These are phyloP conservation scores for Colletotrichum agaves DNA, from an alignment of 2,329 filamentous ascomycete species.

Conservation along the genomic window DNA sequence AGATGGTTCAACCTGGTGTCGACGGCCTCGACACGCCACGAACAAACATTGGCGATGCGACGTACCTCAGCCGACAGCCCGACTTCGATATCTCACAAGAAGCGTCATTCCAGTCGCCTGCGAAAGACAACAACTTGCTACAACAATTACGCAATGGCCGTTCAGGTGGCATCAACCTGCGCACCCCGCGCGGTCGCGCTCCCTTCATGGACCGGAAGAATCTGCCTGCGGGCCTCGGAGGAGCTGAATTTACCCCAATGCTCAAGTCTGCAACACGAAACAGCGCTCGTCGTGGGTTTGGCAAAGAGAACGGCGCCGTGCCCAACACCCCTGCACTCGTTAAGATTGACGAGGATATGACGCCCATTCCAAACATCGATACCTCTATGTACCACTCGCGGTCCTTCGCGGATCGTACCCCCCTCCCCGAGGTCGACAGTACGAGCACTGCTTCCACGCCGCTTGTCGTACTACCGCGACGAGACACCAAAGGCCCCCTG, in stretches of 20 bases:
- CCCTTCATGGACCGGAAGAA: constrained; percentile 79
- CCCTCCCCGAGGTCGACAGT: constrained; percentile 76
- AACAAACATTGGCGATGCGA: constrained; percentile 86
- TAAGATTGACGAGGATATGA: constrained; percentile 76
- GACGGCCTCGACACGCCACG: constrained; percentile 84
- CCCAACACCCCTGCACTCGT: constrained; percentile 76
- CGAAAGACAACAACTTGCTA: constrained; percentile 80
- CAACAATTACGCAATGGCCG: constrained; percentile 78
- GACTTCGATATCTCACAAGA: constrained; percentile 89
- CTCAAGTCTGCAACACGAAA: constrained; percentile 83
- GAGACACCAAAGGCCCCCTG: constrained; percentile 73
- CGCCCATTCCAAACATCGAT: constrained; percentile 78
- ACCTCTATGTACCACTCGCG: constrained; percentile 77
- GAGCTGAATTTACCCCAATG: constrained; percentile 91
- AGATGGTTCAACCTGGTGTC: constrained; percentile 73
- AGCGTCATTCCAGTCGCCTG: constrained; percentile 82
- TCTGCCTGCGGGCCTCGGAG: constrained; percentile 70
- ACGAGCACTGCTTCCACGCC: constrained; percentile 89
- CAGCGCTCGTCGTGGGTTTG: constrained; percentile 70
- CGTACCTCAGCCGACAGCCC: constrained; percentile 75
- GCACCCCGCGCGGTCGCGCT: constrained; percentile 80
- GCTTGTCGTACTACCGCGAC: constrained; percentile 74
- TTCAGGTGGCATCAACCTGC: constrained; percentile 65
- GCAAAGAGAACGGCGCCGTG: constrained; percentile 70
- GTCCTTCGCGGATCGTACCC: constrained; percentile 73